These are phyloP conservation scores for Erythrobasidium hasegawianum DNA, from an alignment of 1,284 basidiomycete species.

Conservation along the genomic window DNA sequence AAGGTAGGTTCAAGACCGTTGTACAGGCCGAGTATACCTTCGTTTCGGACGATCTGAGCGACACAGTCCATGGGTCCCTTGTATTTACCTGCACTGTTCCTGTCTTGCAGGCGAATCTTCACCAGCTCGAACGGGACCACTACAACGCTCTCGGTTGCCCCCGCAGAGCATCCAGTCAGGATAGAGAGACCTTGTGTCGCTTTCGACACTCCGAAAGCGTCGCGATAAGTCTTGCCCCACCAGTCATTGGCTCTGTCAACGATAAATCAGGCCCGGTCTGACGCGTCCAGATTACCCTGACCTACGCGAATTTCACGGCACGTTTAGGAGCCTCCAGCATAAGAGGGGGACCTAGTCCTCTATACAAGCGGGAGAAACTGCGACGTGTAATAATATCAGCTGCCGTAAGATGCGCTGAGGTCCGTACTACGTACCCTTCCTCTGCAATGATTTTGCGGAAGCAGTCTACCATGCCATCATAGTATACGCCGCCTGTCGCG, in stretches of 20 bases:
- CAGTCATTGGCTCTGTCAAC: conserved; percentile 37
- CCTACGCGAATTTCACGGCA: conserved; percentile 82
- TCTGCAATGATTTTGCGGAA: conserved; percentile 70
- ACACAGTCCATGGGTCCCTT: conserved; percentile 89
- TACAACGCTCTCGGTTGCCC: conserved; percentile 78
- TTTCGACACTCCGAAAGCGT: conserved; percentile 64
- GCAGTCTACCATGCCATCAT: conserved; percentile 69
- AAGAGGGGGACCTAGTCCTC: conserved; percentile 89
- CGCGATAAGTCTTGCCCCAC: conserved; percentile 77
- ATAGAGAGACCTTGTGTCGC: conserved; percentile 85
- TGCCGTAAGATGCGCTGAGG: background rate
- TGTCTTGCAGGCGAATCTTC: conserved; percentile 92
- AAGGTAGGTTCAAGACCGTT: conserved; percentile 92
- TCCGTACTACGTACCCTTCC: conserved; percentile 65
- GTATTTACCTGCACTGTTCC: conserved; percentile 65
- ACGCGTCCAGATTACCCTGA: background rate
- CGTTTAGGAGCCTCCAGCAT: conserved; percentile 96
- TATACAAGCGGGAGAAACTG: conserved; percentile 78
- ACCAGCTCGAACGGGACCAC: conserved; percentile 93
- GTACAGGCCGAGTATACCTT: conserved; percentile 80
- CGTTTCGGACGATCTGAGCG: conserved; percentile 66
- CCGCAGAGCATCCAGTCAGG: conserved; percentile 86
- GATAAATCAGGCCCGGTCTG: background rate
- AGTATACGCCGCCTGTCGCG: conserved; percentile 52
- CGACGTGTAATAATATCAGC: conserved; percentile 37